phyloP scores from a whole-genome alignment of 1,284 basidiomycete genomes.

The Sanghuangporus baumii region DNA sequence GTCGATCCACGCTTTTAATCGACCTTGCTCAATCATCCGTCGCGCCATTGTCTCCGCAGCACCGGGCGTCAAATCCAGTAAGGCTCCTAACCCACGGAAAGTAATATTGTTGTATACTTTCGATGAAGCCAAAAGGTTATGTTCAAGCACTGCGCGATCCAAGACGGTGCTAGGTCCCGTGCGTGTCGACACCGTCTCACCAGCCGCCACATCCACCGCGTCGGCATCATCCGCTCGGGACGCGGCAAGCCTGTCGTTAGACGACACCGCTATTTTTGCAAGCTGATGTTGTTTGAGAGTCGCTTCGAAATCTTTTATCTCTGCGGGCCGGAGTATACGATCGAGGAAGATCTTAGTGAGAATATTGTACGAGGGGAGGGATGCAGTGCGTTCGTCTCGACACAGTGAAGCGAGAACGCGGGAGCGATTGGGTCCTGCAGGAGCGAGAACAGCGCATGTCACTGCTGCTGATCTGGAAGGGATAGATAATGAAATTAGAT shows the following conservation, averaged over 20 bases:
- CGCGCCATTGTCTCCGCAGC: conserved; percentile 92
- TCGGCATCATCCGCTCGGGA: conserved; percentile 45
- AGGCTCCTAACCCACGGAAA: conserved; percentile 79
- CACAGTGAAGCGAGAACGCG: conserved; percentile 89
- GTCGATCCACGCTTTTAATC: conserved; percentile 87
- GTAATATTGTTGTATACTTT: conserved; percentile 95
- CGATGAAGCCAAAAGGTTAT: conserved; percentile 93
- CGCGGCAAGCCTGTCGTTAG: conserved; percentile 71
- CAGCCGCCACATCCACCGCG: conserved; percentile 21
- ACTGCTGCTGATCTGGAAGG: conserved; percentile 76
- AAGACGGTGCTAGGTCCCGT: conserved; percentile 92
- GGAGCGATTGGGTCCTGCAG: conserved; percentile 93
- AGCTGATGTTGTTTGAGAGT: conserved; percentile 90
- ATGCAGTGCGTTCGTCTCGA: conserved; percentile 84
- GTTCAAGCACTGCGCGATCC: conserved; percentile 96
- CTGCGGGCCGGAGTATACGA: conserved; percentile 85
- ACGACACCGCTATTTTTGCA: conserved; percentile 79
- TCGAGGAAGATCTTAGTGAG: conserved; percentile 97
- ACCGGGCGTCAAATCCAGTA: conserved; percentile 80
- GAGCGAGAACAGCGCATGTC: conserved; percentile 94
- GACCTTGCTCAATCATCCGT: conserved; percentile 94
- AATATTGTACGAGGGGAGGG: conserved; percentile 82
- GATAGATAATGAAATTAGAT: conserved; percentile 10
- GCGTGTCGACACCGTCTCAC: conserved; percentile 53
- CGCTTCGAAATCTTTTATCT: conserved; percentile 86